Percentiles rank a stretch among this genome's conserved stretches.
Evolutionary conservation across 2,329 filamentous ascomycete genomes (phyloP).

Genomic region (Endoconidiophora polonica): DNA sequence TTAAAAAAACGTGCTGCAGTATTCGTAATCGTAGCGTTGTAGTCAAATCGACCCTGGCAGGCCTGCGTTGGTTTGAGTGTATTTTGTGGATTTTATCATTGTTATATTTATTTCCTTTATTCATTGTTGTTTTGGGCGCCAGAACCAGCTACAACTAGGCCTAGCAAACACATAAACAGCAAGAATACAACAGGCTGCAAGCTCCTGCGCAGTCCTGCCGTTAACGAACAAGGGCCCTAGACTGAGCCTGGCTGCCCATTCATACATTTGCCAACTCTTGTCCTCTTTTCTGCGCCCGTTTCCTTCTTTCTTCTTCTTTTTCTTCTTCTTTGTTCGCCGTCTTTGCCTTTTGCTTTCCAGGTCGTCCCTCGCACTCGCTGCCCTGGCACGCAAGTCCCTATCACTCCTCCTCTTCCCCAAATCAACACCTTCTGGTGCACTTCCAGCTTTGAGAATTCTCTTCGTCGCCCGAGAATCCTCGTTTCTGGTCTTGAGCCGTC

Average conservation of each 20-base stretch:
- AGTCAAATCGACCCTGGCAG: too few species aligned
- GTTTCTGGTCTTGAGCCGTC: constrained; percentile 26
- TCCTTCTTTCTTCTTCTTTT: constrained; percentile 4
- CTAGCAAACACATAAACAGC: too few species aligned
- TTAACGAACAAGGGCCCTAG: not conserved
- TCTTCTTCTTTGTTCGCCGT: constrained; percentile 1
- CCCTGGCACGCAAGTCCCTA: constrained; percentile 14
- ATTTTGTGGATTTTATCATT: too few species aligned
- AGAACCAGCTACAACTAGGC: not conserved
- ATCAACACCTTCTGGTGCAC: constrained; percentile 22
- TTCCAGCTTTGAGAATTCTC: constrained; percentile 24
- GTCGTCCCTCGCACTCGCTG: constrained; percentile 10
- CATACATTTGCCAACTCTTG: not conserved
- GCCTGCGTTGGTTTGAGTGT: too few species aligned
- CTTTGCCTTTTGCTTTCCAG: constrained; percentile 3
- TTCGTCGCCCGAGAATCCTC: constrained; percentile 27
- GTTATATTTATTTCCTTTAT: not conserved
- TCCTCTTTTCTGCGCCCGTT: not conserved
- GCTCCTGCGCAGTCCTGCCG: not conserved
- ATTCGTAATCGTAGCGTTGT: too few species aligned
- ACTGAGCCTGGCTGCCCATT: not conserved
- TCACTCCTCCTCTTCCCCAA: constrained; percentile 15
- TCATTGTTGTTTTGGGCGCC: not conserved
- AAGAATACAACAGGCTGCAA: not conserved
- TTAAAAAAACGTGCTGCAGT: too few species aligned